Conservation (phyloP, 345 rosid genomes). For the Murraya koenigii region DNA sequence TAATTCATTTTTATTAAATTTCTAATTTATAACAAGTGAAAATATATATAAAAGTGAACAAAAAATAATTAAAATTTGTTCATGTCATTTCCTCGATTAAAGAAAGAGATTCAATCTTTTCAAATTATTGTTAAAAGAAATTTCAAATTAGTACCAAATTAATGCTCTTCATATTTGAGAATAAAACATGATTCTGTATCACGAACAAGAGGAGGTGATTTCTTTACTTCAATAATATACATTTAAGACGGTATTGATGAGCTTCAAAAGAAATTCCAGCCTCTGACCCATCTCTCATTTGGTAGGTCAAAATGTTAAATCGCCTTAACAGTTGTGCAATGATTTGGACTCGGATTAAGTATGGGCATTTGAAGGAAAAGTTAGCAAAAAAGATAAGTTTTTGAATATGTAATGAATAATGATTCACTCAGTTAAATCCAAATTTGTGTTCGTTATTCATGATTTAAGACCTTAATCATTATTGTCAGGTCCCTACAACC, state of each 20-base stretch:
- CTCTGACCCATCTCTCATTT: background rate
- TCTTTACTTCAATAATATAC: background rate
- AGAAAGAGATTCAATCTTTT: no score
- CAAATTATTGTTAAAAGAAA: no score
- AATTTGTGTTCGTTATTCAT: background rate
- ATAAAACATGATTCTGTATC: fast-evolving
- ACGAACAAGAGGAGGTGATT: background rate
- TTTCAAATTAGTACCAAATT: background rate
- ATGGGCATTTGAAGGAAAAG: background rate
- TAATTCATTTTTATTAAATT: no score
- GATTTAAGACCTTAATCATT: background rate
- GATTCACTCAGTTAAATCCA: background rate
- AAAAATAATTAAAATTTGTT: no score
- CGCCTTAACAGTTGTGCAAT: background rate
- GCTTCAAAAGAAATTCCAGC: no score
- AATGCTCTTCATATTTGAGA: background rate
- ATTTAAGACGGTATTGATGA: background rate
- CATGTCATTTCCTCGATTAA: no score
- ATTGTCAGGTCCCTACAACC: background rate
- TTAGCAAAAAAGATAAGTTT: background rate
- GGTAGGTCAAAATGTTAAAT: conserved; percentile 4
- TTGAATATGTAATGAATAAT: background rate
- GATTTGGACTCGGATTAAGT: background rate
- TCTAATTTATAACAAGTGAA: no score
- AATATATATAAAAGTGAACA: no score